A percentile compares a stretch with the other conserved stretches of the same genome.
phyloP scores from a whole-genome alignment of 164 flowering plant genomes.

The Vitis rotundifolia region DNA sequence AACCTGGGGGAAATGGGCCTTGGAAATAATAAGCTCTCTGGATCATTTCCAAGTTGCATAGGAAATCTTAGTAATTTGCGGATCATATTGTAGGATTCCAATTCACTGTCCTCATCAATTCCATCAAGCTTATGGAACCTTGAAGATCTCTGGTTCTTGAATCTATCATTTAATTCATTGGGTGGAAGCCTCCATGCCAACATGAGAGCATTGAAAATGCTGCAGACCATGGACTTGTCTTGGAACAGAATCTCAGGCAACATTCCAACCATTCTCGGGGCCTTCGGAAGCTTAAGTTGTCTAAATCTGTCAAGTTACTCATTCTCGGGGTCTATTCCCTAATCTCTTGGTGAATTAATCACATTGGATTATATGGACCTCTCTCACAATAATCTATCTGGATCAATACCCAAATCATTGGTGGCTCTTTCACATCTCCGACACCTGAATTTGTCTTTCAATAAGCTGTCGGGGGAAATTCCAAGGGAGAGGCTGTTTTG shows the following conservation, averaged over 20 bases:
- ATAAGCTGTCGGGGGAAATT: no score
- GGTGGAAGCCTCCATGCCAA: slow-evolving; percentile 12
- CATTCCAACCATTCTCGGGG: slow-evolving; percentile 1
- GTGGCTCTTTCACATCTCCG: no score
- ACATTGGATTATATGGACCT: no score
- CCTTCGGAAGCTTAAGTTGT: not conserved
- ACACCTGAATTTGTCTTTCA: no score
- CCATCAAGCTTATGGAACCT: slow-evolving; percentile 17
- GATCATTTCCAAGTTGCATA: slow-evolving; percentile 15
- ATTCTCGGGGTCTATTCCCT: no score
- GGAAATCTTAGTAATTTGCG: slow-evolving; percentile 17
- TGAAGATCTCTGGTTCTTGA: not conserved
- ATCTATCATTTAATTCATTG: slow-evolving; percentile 18
- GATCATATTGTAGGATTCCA: slow-evolving; percentile 3
- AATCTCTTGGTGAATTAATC: no score
- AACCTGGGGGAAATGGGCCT: slow-evolving; percentile 2
- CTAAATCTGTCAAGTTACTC: not conserved
- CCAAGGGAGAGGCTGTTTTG: slow-evolving; percentile 14
- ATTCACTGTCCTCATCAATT: slow-evolving; percentile 13
- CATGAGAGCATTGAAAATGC: slow-evolving; percentile 10
- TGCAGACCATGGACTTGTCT: slow-evolving; percentile 7
- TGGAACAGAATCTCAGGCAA: slow-evolving; percentile 8
- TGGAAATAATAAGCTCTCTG: slow-evolving; percentile 17
- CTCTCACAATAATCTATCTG: no score
- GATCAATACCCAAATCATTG: no score